Conservation (phyloP, 305 asterid genomes). For the Ajuga reptans region DNA sequence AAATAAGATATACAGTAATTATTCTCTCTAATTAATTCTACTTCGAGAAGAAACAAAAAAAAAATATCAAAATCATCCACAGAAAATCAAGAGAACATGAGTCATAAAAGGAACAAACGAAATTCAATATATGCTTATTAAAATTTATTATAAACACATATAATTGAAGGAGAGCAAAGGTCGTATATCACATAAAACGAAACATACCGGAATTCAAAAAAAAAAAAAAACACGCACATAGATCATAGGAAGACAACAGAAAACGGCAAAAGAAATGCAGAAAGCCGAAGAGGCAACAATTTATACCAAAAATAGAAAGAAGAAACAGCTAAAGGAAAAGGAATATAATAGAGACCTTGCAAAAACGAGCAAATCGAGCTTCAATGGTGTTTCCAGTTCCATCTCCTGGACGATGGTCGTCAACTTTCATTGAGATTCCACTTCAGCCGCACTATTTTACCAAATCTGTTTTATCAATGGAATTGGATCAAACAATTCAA, state of each 20-base stretch:
- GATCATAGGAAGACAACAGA: not conserved
- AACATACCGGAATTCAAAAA: not conserved
- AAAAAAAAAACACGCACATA: not conserved
- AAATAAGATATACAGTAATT: not conserved
- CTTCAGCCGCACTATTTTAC: too few relatives aligned
- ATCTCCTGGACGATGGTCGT: slow-evolving; percentile 25
- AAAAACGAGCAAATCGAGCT: slow-evolving; percentile 56
- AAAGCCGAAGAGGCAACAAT: not conserved
- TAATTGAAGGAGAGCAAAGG: not conserved
- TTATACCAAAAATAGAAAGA: not conserved
- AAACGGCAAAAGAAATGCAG: not conserved
- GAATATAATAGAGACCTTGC: slow-evolving; percentile 49
- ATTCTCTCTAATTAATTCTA: not conserved
- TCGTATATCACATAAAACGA: too few relatives aligned
- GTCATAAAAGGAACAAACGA: not conserved
- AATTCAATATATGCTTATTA: not conserved
- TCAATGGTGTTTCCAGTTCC: slow-evolving; percentile 38
- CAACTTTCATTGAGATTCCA: too few relatives aligned
- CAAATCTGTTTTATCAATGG: too few relatives aligned
- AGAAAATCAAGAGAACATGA: not conserved
- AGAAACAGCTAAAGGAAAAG: not conserved
- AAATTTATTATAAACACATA: not conserved
- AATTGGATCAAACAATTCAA: too few relatives aligned
- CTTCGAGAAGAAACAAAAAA: not conserved
- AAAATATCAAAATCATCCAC: not conserved